Conservation (phyloP, 208 protist species). For the Leptomonas pyrrhocoris region DNA sequence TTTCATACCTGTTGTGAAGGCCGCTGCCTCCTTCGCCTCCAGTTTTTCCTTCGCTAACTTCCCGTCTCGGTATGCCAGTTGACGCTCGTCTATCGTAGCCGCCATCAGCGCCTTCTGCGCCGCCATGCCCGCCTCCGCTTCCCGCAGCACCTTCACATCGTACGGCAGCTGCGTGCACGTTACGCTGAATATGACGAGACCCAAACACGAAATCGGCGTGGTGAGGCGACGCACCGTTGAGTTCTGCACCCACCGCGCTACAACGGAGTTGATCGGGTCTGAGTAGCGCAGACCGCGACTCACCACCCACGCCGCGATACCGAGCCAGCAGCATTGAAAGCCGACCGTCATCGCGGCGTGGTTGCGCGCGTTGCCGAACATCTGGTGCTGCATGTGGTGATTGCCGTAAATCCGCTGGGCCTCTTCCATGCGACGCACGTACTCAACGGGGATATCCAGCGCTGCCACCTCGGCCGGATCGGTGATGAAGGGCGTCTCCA, state of each 20-base stretch:
- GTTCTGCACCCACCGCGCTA: constrained; percentile 51
- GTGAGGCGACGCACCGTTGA: constrained; percentile 49
- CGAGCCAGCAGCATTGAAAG: constrained; percentile 68
- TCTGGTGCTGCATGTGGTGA: constrained; percentile 51
- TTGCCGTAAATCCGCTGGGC: constrained; percentile 60
- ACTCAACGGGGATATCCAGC: constrained; percentile 50
- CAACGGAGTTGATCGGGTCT: constrained; percentile 72
- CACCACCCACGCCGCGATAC: constrained; percentile 62
- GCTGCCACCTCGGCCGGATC: constrained; percentile 43
- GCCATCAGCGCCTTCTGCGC: constrained; percentile 48
- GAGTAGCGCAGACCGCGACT: constrained; percentile 67
- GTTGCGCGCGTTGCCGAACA: constrained; percentile 35
- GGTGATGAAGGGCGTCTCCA: constrained; percentile 67
- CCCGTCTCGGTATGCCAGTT: constrained; percentile 48
- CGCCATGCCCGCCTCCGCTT: constrained; percentile 27
- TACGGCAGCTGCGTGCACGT: constrained; percentile 59
- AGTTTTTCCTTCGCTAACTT: constrained; percentile 28
- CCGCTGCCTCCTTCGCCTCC: constrained; percentile 28
- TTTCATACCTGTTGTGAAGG: constrained; percentile 14
- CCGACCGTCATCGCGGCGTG: constrained; percentile 52
- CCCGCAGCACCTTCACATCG: constrained; percentile 47
- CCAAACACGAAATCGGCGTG: constrained; percentile 69
- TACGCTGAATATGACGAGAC: constrained; percentile 43
- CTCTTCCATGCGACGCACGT: constrained; percentile 75
- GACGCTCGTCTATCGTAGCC: constrained; percentile 34